Base-by-base conservation (phyloP, 2,329 filamentous ascomycete species). In the Dactylonectria estremocensis region DNA sequence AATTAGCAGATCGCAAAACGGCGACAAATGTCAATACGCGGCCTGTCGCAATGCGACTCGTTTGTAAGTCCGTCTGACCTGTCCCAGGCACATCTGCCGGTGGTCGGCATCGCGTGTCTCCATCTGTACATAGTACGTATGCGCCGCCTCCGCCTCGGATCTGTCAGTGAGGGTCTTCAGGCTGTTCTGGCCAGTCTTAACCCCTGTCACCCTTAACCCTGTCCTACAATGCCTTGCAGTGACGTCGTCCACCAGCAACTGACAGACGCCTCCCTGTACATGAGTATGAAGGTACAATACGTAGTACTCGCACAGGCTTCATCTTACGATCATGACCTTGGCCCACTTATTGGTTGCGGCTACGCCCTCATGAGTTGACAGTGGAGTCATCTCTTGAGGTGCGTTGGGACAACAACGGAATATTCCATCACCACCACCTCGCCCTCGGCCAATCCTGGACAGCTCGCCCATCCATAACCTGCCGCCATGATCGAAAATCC, bases 41-140 rank as follows among this genome's bases (percentile, higher is more conserved):
- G 33, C 54, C 40, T 57, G 67, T 63, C 59, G 61, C 65, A 66
- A 66, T 74, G 76, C 69, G 68, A 73, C 69, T 68, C 54, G 58
- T 67, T 66, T 73, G 67, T 57, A 66, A 53, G 58, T 50, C 53
- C 58, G 56, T 59, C 61, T 43, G 37, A 56, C 62, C 40, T 5
- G 24, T 28, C 62, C 63, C 66, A 67, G 66, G 62, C 60, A 60
- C 67, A 76, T 74, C 69, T 76, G 67, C 74, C 71, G 74, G 65
- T 57, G 69, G 54, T 61, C 68, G 69, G 74, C 74, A 75, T 73
- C 67, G 67, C 56, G 67, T 65, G 74, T 72, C 72, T 61, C 67
- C 71, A 74, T 72, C 68, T 75, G 71, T 65, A 72, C 58, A 67
- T 28, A 28, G 24, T 28, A 28, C 24, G 24, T 28, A 28, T 7